These are phyloP conservation scores for Sarocladiaceae sp. DNA, from an alignment of 2,329 filamentous ascomycete species.

Conservation along the genomic window DNA sequence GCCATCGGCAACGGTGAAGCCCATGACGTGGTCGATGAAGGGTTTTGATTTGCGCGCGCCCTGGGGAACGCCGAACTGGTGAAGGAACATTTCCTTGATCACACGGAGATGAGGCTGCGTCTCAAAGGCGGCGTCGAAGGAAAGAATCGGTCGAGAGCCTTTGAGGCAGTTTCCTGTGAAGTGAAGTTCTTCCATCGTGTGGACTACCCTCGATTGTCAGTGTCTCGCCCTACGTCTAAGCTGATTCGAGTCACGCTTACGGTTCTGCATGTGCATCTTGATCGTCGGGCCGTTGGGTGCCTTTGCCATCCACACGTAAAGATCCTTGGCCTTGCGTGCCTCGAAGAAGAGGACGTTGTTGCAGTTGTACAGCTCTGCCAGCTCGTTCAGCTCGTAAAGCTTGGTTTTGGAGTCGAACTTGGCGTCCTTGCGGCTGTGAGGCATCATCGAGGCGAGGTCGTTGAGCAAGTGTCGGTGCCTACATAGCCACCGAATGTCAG, in stretches of 20 bases:
- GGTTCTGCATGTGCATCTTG: constrained; percentile 71
- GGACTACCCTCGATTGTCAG: constrained; percentile 48
- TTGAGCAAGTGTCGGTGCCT: constrained; percentile 92
- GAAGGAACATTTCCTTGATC: constrained; percentile 83
- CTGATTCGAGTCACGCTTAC: constrained; percentile 27
- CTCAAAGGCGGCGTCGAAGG: constrained; percentile 85
- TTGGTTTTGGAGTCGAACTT: constrained; percentile 97
- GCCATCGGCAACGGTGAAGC: constrained; percentile 82
- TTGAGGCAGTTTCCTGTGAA: constrained; percentile 97
- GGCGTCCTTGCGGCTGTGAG: constrained; percentile 87
- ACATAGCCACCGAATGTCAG: constrained; percentile 10
- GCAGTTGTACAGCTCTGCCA: constrained; percentile 75
- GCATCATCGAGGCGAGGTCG: constrained; percentile 81
- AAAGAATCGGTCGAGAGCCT: constrained; percentile 83
- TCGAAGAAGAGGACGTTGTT: constrained; percentile 96
- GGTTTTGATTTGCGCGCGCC: constrained; percentile 86
- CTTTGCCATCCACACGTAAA: constrained; percentile 91
- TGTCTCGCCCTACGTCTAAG: background rate
- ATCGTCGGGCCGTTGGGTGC: constrained; percentile 63
- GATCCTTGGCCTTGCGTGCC: constrained; percentile 85
- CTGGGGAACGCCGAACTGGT: constrained; percentile 88
- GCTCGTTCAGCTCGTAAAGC: constrained; percentile 69
- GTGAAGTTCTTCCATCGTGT: constrained; percentile 94
- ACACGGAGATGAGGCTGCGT: constrained; percentile 71
- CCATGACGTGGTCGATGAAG: constrained; percentile 92